Percentiles rank a stretch among this genome's conserved stretches.
These are phyloP conservation scores for Chlorella vulgaris DNA, from an alignment of 139 green algal genomes.

Conservation along the genomic window DNA sequence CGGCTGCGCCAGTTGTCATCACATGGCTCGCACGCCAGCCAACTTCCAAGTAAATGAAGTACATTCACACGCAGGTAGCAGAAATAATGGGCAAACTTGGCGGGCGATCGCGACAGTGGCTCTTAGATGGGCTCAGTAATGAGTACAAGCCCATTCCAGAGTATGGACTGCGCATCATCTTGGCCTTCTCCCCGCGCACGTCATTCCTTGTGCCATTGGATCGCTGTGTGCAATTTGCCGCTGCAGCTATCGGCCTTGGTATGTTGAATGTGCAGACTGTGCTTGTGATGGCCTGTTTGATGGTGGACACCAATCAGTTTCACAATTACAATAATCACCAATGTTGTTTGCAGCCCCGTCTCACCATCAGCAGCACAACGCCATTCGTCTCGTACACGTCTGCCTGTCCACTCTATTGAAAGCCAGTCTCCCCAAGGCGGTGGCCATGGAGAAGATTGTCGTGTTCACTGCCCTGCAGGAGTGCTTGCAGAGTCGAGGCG, in stretches of 20 bases:
- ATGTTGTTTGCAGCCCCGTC: background rate
- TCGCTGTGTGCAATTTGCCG: constrained; percentile 66
- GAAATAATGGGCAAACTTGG: constrained; percentile 97
- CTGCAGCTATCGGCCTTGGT: constrained; percentile 19
- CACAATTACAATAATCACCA: background rate
- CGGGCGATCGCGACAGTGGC: constrained; percentile 84
- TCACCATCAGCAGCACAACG: constrained; percentile 18
- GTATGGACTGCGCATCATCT: constrained; percentile 93
- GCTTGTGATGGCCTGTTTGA: background rate
- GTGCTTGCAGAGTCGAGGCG: background rate
- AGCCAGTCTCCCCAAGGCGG: background rate
- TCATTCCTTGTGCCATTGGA: constrained; percentile 96
- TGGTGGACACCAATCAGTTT: background rate
- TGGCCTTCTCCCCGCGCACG: constrained; percentile 90
- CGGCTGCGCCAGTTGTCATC: no score
- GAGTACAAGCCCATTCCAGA: constrained; percentile 93
- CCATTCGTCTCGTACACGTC: constrained; percentile 68
- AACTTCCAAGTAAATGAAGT: no score
- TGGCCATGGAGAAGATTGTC: background rate
- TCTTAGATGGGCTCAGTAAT: constrained; percentile 73
- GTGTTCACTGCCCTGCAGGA: constrained; percentile 7
- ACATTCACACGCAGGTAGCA: constrained; percentile 60
- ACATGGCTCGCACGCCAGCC: no score
- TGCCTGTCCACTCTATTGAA: constrained; percentile 82
- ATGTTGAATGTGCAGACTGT: background rate